Conservation (phyloP, 2,329 filamentous ascomycete genomes). For the Pseudogymnoascus destructans region DNA sequence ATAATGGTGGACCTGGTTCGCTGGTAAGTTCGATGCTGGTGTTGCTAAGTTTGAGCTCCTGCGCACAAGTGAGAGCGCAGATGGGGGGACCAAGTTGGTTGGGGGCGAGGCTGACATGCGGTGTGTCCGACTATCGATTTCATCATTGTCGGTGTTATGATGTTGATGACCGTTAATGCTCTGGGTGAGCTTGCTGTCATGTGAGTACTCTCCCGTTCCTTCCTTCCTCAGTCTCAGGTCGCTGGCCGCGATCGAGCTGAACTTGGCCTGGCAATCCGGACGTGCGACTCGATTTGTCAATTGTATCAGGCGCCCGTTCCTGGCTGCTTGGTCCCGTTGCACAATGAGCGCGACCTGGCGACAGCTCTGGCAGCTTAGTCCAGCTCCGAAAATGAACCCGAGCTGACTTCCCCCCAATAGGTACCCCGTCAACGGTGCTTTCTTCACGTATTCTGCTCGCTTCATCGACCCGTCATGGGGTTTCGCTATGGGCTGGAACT, state of each 20-base stretch:
- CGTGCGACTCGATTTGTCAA: not conserved
- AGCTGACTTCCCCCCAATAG: constrained; percentile 16
- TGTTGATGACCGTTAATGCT: constrained; percentile 45
- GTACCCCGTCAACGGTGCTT: constrained; percentile 48
- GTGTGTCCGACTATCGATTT: constrained; percentile 31
- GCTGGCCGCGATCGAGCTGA: not conserved
- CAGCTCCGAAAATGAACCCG: not conserved
- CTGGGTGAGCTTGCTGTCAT: constrained; percentile 46
- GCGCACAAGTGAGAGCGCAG: not conserved
- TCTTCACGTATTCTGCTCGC: constrained; percentile 47
- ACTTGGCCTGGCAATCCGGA: not conserved
- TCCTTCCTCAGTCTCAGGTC: not conserved
- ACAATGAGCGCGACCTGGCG: not conserved
- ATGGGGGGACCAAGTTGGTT: not conserved
- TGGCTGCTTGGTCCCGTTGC: not conserved
- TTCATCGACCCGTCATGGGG: constrained; percentile 45
- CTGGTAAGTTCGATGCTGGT: constrained; percentile 13
- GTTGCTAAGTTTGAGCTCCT: not conserved
- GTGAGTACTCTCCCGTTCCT: not conserved
- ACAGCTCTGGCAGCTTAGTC: not conserved
- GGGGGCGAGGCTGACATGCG: not conserved
- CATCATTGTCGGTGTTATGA: constrained; percentile 42
- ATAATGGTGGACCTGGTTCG: constrained; percentile 27
- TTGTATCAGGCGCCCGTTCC: not conserved
- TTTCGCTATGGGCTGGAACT: constrained; percentile 42